Evolutionary conservation across 345 rosid genomes (phyloP), one percentile per base, ranked within the genome.

Genomic region (Populus simonii): DNA sequence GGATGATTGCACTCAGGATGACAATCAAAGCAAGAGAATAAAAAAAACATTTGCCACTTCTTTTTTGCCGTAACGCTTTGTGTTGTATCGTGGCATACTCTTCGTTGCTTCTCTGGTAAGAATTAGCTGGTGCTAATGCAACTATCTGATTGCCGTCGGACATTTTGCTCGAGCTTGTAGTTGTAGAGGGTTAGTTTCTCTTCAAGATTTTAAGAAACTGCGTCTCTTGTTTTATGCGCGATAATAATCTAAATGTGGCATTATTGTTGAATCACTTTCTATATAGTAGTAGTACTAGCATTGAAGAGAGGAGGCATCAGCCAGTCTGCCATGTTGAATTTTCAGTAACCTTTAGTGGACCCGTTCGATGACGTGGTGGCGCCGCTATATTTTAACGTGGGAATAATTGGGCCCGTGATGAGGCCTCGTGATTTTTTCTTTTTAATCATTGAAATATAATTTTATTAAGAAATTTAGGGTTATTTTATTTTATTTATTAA

Each of bases 31-130:
- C 75, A 17, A 92, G 84, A 35, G 77, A 12, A 51, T 87, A 88
- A 0, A 89, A 85, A 5, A 86, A 69, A 63, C 86, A 85, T 72
- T 92, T 92, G 29, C 88, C 86, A n/a, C 82, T 71, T 36, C 59
- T 43, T 22, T 79, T 68, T 38, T 9, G 39, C 1, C 39, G 67
- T 1, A 13, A 36, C 23, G 62, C 29, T 74, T 70, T 66, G 25
- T 4, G 74, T 51, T 57, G 75, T 0, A 51, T 2, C 1, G 73
- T 31, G 8, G 74, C 84, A 5, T 8, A 71, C 70, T 79, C 87
- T 65, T 84, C 87, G 27, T 89, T 89, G 79, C 91, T 84, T 70
- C 86, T 78, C 12, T 71, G 83, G 11, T 82, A 65, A 3, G 55
- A 76, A 31, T 43, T 73, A 0, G 83, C 16, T 4, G 88, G 87